A percentile compares a stretch with the other conserved stretches of the same genome.
Conservation (phyloP, 495 filamentous ascomycete genomes). For the Lineolata rhizophorae region DNA sequence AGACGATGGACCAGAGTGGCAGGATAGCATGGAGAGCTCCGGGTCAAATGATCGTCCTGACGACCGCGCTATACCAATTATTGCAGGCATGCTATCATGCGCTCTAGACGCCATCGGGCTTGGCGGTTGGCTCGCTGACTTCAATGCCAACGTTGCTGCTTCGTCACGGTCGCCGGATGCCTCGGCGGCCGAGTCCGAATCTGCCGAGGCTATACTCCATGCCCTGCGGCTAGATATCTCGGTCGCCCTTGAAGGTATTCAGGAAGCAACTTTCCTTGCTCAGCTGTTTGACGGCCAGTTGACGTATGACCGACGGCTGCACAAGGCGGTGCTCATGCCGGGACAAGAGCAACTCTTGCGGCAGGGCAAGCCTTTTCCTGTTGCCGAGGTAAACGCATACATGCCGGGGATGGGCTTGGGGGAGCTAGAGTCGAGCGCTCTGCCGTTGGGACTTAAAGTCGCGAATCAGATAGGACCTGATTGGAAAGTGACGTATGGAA, state of each 20-base stretch:
- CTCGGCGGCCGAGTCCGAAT: slow-evolving; percentile 23
- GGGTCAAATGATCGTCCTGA: too few relatives aligned
- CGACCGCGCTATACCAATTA: slow-evolving; percentile 19
- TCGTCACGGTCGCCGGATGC: too few relatives aligned
- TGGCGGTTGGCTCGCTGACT: slow-evolving; percentile 46
- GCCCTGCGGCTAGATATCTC: slow-evolving; percentile 54
- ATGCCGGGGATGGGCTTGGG: slow-evolving; percentile 9
- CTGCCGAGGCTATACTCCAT: slow-evolving; percentile 36
- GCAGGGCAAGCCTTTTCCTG: slow-evolving; percentile 1
- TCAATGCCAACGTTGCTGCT: too few relatives aligned
- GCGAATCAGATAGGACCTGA: slow-evolving; percentile 23
- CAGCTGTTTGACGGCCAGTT: slow-evolving; percentile 49
- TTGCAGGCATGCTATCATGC: slow-evolving; percentile 46
- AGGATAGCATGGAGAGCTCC: slow-evolving; percentile 11
- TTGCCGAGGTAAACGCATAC: not conserved
- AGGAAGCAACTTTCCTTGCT: slow-evolving; percentile 47
- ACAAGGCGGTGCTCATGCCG: too few relatives aligned
- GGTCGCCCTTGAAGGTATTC: slow-evolving; percentile 51
- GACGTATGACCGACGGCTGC: too few relatives aligned
- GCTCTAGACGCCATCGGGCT: slow-evolving; percentile 70
- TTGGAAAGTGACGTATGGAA: slow-evolving; percentile 35
- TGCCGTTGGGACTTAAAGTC: slow-evolving; percentile 59
- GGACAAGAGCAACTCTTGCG: too few relatives aligned
- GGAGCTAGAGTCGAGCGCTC: slow-evolving; percentile 17
- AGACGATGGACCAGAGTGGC: slow-evolving; percentile 22